These are phyloP conservation scores for Pleurotus tuber-regium DNA, from an alignment of 768 basidiomycete species.

Conservation along the genomic window DNA sequence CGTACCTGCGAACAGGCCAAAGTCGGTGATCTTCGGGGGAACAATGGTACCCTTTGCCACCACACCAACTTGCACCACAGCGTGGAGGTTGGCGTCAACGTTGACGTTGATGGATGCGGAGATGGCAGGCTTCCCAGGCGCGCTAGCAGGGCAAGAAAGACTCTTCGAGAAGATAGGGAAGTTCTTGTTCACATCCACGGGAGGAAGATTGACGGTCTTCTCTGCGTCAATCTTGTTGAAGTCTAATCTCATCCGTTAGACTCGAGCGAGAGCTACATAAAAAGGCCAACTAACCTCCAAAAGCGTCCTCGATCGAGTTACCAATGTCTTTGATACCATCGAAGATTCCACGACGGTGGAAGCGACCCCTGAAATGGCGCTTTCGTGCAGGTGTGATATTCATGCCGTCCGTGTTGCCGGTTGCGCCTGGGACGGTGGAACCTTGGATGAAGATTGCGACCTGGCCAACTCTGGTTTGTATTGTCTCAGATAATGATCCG, in stretches of 20 bases:
- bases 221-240: slow-evolving; percentile 1
- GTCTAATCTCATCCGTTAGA: neutral
- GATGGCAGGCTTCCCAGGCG: slow-evolving; percentile 3
- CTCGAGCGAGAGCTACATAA: neutral
- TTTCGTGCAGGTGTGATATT: too few species aligned
- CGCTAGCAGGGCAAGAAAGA: slow-evolving; percentile 13
- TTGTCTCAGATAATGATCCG: too few species aligned
- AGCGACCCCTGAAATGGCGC: neutral
- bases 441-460: slow-evolving; percentile 5
- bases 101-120: slow-evolving; percentile 13
- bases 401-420: too few species aligned
- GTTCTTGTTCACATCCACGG: slow-evolving; percentile 19
- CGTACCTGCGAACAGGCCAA: slow-evolving; percentile 20
- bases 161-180: slow-evolving; percentile 17
- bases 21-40: slow-evolving; percentile 28
- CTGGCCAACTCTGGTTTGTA: too few species aligned
- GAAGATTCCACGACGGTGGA: neutral
- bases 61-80: slow-evolving; percentile 23
- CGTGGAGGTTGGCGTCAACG: slow-evolving; percentile 22
- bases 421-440: neutral
- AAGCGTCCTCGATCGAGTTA: neutral
- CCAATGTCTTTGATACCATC: neutral
- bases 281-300: neutral
- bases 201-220: slow-evolving; percentile 13
- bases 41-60: slow-evolving; percentile 20